Evolutionary conservation across 306 rosid species (phyloP).

Genomic region (Cucurbita ficifolia): DNA sequence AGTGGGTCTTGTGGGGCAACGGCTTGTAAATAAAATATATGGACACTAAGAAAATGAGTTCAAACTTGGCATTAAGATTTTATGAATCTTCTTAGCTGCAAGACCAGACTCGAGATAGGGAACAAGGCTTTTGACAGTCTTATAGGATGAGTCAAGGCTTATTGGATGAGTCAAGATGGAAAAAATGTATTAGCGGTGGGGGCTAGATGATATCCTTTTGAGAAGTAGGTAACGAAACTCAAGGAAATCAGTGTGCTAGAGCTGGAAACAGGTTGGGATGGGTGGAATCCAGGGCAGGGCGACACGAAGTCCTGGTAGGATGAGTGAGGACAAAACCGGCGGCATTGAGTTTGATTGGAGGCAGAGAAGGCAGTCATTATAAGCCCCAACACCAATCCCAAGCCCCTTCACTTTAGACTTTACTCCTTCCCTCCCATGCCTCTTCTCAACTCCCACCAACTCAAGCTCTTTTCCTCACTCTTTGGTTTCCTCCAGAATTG

Average conservation of each 20-base stretch:
- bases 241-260: background rate
- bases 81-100: background rate
- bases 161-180: no score
- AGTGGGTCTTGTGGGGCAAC: background rate
- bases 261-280: background rate
- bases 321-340: slow-evolving; percentile 6
- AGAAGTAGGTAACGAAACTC: background rate
- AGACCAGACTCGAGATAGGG: no score
- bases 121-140: no score
- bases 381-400: background rate
- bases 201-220: background rate
- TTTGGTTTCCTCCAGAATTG: background rate
- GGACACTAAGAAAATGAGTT: background rate
- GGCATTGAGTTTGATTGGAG: slow-evolving; percentile 11
- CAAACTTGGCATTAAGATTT: background rate
- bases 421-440: background rate
- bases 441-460: background rate
- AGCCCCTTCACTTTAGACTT: background rate
- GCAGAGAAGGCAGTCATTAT: slow-evolving; percentile 4
- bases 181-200: background rate
- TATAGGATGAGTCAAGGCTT: no score
- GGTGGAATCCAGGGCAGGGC: background rate
- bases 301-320: background rate
- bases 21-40: background rate
- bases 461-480: background rate